phyloP scores from a whole-genome alignment of 306 rosid species.

The Cucurbita moschata region DNA sequence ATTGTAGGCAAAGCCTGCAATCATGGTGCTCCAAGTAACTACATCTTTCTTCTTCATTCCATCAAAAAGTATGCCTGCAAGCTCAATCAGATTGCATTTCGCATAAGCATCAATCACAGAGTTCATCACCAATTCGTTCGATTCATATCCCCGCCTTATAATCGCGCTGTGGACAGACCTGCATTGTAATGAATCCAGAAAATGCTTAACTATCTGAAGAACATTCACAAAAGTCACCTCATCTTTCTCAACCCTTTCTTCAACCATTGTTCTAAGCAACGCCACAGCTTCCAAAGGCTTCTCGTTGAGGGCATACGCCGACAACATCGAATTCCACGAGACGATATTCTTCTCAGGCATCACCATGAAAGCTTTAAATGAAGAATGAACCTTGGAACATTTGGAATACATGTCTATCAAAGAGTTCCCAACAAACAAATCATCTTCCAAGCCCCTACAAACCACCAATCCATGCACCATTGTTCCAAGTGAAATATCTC shows the following conservation, averaged over 20 bases:
- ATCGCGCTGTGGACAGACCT: conserved; percentile 19
- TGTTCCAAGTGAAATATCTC: conserved; percentile 13
- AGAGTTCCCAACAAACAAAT: conserved; percentile 30
- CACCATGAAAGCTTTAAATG: conserved; percentile 16
- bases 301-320: conserved; percentile 24
- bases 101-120: conserved; percentile 32
- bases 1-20: conserved; percentile 21
- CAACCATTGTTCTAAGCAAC: conserved; percentile 17
- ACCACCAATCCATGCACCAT: conserved; percentile 27
- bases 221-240: conserved; percentile 30
- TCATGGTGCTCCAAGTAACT: conserved; percentile 41
- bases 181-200: conserved; percentile 14
- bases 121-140: conserved; percentile 21
- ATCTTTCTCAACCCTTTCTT: conserved; percentile 20
- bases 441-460: conserved; percentile 26
- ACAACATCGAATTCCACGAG: conserved; percentile 28
- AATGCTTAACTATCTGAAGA: conserved; percentile 28
- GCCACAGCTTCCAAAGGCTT: conserved; percentile 20
- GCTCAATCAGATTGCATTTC: conserved; percentile 23
- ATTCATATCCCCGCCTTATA: conserved; percentile 17
- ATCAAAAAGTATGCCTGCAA: conserved; percentile 18
- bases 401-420: conserved; percentile 37
- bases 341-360: conserved; percentile 22
- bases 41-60: conserved; percentile 22
- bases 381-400: conserved; percentile 17